phyloP scores from a whole-genome alignment of 768 basidiomycete species.

The Crucibulum laeve region DNA sequence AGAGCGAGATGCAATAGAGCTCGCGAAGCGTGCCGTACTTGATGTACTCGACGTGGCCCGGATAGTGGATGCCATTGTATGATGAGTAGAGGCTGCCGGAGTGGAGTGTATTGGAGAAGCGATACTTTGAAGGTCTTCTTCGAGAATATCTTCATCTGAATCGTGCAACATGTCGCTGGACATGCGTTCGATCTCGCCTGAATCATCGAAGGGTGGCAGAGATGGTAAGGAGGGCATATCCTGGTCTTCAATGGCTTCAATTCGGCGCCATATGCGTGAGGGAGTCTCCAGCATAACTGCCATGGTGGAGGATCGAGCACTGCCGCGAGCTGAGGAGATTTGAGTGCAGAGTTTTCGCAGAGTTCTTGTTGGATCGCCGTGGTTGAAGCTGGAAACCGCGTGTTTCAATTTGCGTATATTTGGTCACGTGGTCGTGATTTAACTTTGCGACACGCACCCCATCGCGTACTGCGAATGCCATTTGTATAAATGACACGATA shows the following conservation, averaged over 20 bases:
- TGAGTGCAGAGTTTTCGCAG: no score
- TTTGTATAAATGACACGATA: no score
- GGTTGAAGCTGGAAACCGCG: no score
- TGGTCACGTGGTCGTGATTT: no score
- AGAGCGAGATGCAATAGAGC: conserved; percentile 47
- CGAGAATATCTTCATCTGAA: conserved; percentile 30
- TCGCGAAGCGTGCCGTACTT: conserved; percentile 46
- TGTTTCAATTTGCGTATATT: no score
- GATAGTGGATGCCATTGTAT: conserved; percentile 40
- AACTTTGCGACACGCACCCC: no score
- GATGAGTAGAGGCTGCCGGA: conserved; percentile 47
- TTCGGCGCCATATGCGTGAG: conserved; percentile 80
- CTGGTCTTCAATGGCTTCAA: conserved; percentile 67
- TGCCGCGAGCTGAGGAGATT: no score
- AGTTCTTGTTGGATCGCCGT: no score
- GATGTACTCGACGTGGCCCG: conserved; percentile 39
- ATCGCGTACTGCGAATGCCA: no score
- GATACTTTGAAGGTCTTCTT: conserved; percentile 35
- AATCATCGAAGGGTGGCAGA: conserved; percentile 67
- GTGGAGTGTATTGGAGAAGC: conserved; percentile 64
- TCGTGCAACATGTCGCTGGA: conserved; percentile 18
- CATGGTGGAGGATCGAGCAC: no score
- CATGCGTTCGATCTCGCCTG: conserved; percentile 32
- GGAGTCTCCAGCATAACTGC: conserved; percentile 72
- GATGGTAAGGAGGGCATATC: conserved; percentile 85